phyloP scores from a whole-genome alignment of 2,329 filamentous ascomycete species.

The Aspergillus niger region DNA sequence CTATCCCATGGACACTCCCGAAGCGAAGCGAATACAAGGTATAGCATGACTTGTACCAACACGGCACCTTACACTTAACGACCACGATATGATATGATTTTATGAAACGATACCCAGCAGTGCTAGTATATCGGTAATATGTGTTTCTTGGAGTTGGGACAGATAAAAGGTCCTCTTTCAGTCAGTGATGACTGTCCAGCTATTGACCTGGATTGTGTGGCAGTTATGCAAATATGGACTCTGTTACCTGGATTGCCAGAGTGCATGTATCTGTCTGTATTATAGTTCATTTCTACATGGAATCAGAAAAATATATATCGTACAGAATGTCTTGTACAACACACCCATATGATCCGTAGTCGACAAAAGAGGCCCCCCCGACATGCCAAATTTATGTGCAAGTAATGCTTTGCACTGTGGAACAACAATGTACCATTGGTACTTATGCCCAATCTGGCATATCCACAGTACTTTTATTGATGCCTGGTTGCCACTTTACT shows the following conservation, averaged over 20 bases:
- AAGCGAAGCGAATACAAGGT: constrained; percentile 34
- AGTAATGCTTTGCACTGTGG: not conserved
- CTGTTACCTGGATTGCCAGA: not conserved
- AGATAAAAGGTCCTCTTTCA: not conserved
- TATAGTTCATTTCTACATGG: not conserved
- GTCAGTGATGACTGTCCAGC: constrained; percentile 1
- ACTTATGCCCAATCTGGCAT: not conserved
- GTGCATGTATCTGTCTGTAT: not conserved
- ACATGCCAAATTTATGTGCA: too few species aligned
- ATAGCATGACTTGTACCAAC: constrained; percentile 19
- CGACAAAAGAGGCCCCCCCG: too few species aligned
- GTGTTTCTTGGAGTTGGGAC: not conserved
- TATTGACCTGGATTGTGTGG: not conserved
- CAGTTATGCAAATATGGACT: not conserved
- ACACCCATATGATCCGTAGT: too few species aligned
- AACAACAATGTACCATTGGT: not conserved
- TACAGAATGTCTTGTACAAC: not conserved
- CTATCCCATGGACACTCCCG: constrained; percentile 70
- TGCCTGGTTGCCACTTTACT: not conserved
- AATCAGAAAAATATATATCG: not conserved
- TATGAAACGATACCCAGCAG: constrained; percentile 3
- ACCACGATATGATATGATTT: not conserved
- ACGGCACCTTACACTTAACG: not conserved
- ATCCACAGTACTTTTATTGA: too few species aligned
- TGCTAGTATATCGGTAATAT: not conserved